Conservation (phyloP, 768 basidiomycete species). For the Saitozyma sp. region DNA sequence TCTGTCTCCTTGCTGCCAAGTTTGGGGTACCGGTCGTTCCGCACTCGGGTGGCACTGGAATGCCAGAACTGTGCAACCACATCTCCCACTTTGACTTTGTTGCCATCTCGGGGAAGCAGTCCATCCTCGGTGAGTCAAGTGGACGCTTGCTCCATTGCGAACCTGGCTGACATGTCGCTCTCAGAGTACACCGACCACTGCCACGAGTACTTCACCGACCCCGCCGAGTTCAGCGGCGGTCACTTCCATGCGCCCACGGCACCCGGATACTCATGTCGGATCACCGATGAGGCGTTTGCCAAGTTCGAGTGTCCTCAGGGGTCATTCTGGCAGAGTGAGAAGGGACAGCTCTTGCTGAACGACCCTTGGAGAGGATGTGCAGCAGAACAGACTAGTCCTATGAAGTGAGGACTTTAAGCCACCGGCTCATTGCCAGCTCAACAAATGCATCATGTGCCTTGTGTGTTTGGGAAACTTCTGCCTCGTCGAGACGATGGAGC, state of each 20-base stretch:
- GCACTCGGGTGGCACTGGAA: constrained; percentile 86
- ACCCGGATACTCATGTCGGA: constrained; percentile 29
- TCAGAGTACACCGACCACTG: constrained; percentile 8
- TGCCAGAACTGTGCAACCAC: constrained; percentile 52
- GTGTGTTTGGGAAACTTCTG: background rate
- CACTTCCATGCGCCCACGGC: constrained; percentile 25
- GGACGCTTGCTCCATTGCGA: background rate
- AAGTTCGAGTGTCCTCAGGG: constrained; percentile 29
- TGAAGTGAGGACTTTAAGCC: constrained; percentile 8
- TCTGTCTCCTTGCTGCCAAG: constrained; percentile 85
- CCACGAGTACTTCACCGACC: constrained; percentile 32
- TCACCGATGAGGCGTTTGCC: constrained; percentile 27
- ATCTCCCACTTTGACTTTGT: constrained; percentile 36
- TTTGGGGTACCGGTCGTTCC: constrained; percentile 71
- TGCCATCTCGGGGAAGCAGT: constrained; percentile 28
- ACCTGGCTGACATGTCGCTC: background rate
- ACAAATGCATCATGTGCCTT: background rate
- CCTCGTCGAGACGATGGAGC: background rate
- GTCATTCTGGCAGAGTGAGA: constrained; percentile 31
- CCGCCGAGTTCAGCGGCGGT: constrained; percentile 30
- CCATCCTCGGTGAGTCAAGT: constrained; percentile 13
- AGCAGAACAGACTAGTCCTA: constrained; percentile 28
- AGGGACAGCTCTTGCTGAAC: constrained; percentile 29
- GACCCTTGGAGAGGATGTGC: constrained; percentile 30
- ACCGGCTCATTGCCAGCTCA: too few species aligned